These are phyloP conservation scores for Aspergillus wentii DNA, from an alignment of 495 filamentous ascomycete genomes.

Conservation along the genomic window DNA sequence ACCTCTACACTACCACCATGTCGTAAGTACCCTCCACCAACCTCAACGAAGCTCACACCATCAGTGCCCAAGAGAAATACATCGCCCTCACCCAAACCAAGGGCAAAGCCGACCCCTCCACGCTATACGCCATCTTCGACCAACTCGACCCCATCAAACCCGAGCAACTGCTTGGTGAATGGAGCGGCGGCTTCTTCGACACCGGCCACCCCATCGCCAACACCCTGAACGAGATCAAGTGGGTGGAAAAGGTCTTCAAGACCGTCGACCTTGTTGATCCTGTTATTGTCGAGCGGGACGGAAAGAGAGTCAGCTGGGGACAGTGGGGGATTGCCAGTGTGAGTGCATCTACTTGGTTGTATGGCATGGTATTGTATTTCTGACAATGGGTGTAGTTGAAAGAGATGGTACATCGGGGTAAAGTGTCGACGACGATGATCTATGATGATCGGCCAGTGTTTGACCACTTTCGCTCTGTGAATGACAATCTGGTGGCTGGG, in stretches of 20 bases:
- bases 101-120: not conserved
- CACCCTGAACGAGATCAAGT: conserved; percentile 13
- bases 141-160: conserved; percentile 11
- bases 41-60: too few species aligned
- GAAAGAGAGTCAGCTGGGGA: conserved; percentile 11
- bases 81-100: not conserved
- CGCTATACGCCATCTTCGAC: conserved; percentile 6
- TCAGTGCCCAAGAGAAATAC: not conserved
- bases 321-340: conserved; percentile 19
- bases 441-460: conserved; percentile 2
- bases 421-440: conserved; percentile 2
- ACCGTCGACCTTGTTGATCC: conserved; percentile 16
- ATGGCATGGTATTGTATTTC: not conserved
- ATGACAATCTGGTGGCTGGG: not conserved
- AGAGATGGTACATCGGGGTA: not conserved
- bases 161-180: conserved; percentile 19
- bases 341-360: conserved; percentile 1
- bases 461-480: conserved; percentile 1
- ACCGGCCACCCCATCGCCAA: conserved; percentile 17
- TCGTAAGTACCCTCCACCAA: too few species aligned
- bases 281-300: conserved; percentile 15
- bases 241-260: conserved; percentile 18
- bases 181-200: conserved; percentile 18
- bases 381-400: not conserved
- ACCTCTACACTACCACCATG: too few species aligned